Evolutionary conservation across 805 yeast genomes (phyloP).

Genomic region (Jamesozyma rosinii): DNA sequence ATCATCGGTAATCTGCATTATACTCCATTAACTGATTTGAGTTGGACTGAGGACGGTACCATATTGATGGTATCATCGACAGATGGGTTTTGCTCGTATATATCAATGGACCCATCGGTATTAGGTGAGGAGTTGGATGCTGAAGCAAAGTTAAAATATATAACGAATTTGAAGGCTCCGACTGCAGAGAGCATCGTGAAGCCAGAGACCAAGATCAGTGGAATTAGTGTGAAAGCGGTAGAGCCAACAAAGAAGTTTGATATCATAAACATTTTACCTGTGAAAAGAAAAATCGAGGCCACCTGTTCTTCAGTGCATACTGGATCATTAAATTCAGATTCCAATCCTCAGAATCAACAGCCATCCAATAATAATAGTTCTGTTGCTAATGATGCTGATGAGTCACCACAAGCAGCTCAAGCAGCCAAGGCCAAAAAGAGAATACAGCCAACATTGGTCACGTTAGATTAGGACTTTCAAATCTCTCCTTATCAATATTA

Average conservation of each 20-base stretch:
- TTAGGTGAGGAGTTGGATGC: slow-evolving; percentile 42
- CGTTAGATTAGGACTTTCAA: not conserved
- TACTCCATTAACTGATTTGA: slow-evolving; percentile 75
- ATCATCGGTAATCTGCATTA: slow-evolving; percentile 74
- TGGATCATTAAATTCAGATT: not conserved
- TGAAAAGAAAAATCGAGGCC: slow-evolving; percentile 11
- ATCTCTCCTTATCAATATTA: not conserved
- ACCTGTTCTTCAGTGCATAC: not conserved
- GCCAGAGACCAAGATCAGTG: not conserved
- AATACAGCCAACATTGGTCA: slow-evolving; percentile 16
- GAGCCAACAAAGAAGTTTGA: slow-evolving; percentile 3
- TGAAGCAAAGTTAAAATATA: slow-evolving; percentile 4
- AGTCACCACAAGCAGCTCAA: not conserved
- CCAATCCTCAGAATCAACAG: not conserved
- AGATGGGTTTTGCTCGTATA: slow-evolving; percentile 81
- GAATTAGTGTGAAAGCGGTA: not conserved
- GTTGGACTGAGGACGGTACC: slow-evolving; percentile 76
- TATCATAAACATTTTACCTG: slow-evolving; percentile 16
- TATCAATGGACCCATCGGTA: slow-evolving; percentile 43
- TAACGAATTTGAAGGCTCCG: not conserved
- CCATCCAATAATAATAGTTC: not conserved
- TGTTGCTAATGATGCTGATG: not conserved
- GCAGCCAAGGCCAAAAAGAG: slow-evolving; percentile 13
- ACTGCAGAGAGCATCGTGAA: not conserved
- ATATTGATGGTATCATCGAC: slow-evolving; percentile 69